These are phyloP conservation scores for Davidsoniella australis DNA, from an alignment of 2,329 filamentous ascomycete species.

Conservation along the genomic window DNA sequence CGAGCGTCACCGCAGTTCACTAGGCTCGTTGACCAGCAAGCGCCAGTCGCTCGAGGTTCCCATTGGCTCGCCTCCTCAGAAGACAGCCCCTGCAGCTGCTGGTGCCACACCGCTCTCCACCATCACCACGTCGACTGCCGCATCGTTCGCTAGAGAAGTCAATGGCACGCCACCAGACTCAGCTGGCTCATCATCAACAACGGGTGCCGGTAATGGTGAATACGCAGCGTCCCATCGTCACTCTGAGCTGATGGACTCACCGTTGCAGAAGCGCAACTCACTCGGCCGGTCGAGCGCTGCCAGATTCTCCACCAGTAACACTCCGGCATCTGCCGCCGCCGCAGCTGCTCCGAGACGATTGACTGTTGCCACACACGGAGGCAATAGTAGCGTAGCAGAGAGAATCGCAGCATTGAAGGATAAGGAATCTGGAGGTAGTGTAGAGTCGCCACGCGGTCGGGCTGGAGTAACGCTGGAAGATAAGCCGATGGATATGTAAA, in stretches of 20 bases:
- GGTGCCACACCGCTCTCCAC: neutral
- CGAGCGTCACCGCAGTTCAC: conserved; percentile 32
- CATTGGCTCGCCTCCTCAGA: conserved; percentile 22
- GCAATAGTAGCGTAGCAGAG: conserved; percentile 13
- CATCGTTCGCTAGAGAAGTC: conserved; percentile 10
- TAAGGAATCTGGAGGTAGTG: conserved; percentile 5
- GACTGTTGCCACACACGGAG: conserved; percentile 19
- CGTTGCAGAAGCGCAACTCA: conserved; percentile 47
- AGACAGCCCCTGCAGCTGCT: conserved; percentile 16
- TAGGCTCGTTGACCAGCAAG: conserved; percentile 36
- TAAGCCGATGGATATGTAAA: conserved; percentile 34
- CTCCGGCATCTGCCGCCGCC: neutral
- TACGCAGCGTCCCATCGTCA: conserved; percentile 10
- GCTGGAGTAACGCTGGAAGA: conserved; percentile 30
- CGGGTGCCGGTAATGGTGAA: neutral
- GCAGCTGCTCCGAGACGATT: conserved; percentile 22
- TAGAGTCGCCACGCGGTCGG: conserved; percentile 18
- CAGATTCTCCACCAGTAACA: conserved; percentile 31
- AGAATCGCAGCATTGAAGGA: conserved; percentile 12
- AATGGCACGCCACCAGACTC: conserved; percentile 13
- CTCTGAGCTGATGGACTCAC: conserved; percentile 15
- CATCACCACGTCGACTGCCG: conserved; percentile 7
- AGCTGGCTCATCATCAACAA: conserved; percentile 14
- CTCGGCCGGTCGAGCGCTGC: conserved; percentile 32
- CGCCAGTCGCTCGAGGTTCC: conserved; percentile 71